phyloP scores from a whole-genome alignment of 202 grass and related monocot genomes.

The Panicum virgatum region DNA sequence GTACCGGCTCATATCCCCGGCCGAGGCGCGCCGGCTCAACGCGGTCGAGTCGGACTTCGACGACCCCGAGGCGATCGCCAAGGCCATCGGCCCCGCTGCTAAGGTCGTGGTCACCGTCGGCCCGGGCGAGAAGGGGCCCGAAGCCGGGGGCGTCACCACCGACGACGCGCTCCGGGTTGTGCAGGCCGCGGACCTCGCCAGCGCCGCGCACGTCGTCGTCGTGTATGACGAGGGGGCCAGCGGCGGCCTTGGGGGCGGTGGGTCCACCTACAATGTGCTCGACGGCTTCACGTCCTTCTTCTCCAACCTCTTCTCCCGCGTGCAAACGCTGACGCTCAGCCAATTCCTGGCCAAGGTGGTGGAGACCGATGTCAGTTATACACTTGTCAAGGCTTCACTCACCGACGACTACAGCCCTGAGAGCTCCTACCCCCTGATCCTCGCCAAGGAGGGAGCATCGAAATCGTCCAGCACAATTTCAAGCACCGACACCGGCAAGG shows the following conservation, averaged over 20 bases:
- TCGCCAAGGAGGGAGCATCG: constrained; percentile 59
- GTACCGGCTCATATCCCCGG: constrained; percentile 73
- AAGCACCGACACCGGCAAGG: constrained; percentile 39
- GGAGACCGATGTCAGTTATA: constrained; percentile 81
- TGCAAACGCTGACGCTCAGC: constrained; percentile 56
- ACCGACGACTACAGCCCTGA: constrained; percentile 79
- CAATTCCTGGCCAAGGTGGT: constrained; percentile 79
- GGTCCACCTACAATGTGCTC: constrained; percentile 74
- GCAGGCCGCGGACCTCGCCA: constrained; percentile 76
- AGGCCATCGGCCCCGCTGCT: constrained; percentile 82
- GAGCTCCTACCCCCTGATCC: constrained; percentile 68
- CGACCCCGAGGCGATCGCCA: constrained; percentile 76
- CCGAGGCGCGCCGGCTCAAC: constrained; percentile 68
- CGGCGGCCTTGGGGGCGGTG: constrained; percentile 2
- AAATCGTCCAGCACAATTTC: constrained; percentile 14
- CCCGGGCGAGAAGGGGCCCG: constrained; percentile 54
- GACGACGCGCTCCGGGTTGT: constrained; percentile 83
- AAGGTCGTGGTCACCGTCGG: constrained; percentile 89
- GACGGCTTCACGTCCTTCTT: constrained; percentile 84
- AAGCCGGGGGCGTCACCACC: constrained; percentile 53
- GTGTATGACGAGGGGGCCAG: constrained; percentile 49
- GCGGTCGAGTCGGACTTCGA: constrained; percentile 64
- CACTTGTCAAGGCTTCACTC: constrained; percentile 68
- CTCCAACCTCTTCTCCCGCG: constrained; percentile 64
- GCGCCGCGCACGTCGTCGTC: constrained; percentile 68